These are phyloP conservation scores for Hygrocybe coccinea DNA, from an alignment of 768 basidiomycete genomes.

Conservation along the genomic window DNA sequence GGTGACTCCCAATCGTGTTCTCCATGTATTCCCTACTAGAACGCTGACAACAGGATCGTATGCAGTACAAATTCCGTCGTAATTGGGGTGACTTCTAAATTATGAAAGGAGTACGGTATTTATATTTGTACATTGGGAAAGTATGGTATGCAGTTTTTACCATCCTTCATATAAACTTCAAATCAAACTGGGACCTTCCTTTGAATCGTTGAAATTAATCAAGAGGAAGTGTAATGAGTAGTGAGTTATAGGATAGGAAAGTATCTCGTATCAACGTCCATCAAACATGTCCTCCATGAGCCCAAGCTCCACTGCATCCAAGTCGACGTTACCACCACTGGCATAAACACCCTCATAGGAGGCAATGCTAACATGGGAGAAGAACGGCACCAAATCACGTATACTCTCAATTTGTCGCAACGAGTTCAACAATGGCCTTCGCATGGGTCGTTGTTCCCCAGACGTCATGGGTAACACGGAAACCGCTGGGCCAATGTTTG, in stretches of 20 bases:
- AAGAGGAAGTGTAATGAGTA: too few species aligned
- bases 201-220: neutral
- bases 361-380: slow-evolving; percentile 80
- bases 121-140: neutral
- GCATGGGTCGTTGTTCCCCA: slow-evolving; percentile 46
- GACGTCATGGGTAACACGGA: slow-evolving; percentile 25
- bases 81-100: slow-evolving; percentile 83
- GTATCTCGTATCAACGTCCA: slow-evolving; percentile 33
- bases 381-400: slow-evolving; percentile 83
- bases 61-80: slow-evolving; percentile 87
- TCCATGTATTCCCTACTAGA: slow-evolving; percentile 20
- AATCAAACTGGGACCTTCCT: neutral
- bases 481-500: slow-evolving; percentile 21
- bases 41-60: slow-evolving; percentile 51
- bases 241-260: too few species aligned
- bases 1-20: slow-evolving; percentile 39
- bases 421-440: slow-evolving; percentile 66
- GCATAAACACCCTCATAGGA: slow-evolving; percentile 90
- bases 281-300: slow-evolving; percentile 91
- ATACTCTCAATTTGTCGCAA: slow-evolving; percentile 78
- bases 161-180: neutral
- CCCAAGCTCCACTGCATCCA: slow-evolving; percentile 80
- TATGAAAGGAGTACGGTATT: neutral
- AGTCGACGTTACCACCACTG: slow-evolving; percentile 77
- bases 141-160: neutral